These are phyloP conservation scores for Pichia sp. DNA, from an alignment of 1,139 yeast genomes.

Conservation along the genomic window DNA sequence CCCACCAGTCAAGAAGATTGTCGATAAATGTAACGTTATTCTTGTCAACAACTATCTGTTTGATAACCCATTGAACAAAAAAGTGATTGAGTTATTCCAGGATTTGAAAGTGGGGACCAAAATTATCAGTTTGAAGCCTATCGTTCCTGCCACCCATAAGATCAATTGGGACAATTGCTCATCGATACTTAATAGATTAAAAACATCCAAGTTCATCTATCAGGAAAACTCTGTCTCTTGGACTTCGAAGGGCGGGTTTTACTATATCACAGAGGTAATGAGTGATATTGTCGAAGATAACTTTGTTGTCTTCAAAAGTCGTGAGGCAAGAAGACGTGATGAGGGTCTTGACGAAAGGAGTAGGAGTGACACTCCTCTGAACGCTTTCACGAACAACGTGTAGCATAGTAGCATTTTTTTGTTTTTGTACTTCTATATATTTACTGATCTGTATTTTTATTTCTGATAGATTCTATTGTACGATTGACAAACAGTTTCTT, in stretches of 20 bases:
- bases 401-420: slow-evolving; percentile 6
- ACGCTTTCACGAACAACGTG: slow-evolving; percentile 32
- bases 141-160: slow-evolving; percentile 57
- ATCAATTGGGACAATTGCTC: slow-evolving; percentile 53
- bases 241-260: slow-evolving; percentile 83
- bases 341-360: slow-evolving; percentile 19
- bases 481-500: neutral
- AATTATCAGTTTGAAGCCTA: slow-evolving; percentile 72
- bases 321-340: slow-evolving; percentile 22
- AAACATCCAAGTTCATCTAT: slow-evolving; percentile 62
- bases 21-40: slow-evolving; percentile 65
- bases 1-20: slow-evolving; percentile 47
- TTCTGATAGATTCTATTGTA: neutral
- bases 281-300: slow-evolving; percentile 39
- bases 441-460: neutral
- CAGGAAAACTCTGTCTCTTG: slow-evolving; percentile 77
- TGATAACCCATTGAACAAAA: slow-evolving; percentile 65
- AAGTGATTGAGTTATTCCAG: slow-evolving; percentile 60
- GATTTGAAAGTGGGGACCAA: slow-evolving; percentile 72
- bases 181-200: slow-evolving; percentile 60
- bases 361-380: slow-evolving; percentile 27
- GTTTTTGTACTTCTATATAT: neutral
- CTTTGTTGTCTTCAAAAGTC: slow-evolving; percentile 29
- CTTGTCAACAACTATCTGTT: slow-evolving; percentile 81
- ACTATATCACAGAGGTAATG: slow-evolving; percentile 72